Evolutionary conservation across 1,284 basidiomycete species (phyloP).

Genomic region (Meira miltonrushii): DNA sequence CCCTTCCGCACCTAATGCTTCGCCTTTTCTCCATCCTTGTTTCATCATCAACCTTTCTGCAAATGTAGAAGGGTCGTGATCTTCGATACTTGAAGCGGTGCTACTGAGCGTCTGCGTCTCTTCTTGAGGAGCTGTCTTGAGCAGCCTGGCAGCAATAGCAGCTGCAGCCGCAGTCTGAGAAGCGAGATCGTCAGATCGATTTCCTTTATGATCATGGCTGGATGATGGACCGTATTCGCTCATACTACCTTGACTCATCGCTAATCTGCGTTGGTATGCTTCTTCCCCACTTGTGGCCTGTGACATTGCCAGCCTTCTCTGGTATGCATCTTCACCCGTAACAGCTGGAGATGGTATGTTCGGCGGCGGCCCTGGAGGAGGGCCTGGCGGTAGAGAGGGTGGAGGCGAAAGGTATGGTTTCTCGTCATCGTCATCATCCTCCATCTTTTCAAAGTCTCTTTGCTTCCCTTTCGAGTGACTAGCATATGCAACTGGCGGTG

Average conservation of each 20-base stretch:
- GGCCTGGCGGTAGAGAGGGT: slow-evolving; percentile 1
- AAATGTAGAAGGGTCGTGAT: slow-evolving; percentile 20
- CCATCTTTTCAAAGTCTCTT: neutral
- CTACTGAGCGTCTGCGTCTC: neutral
- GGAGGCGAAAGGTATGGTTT: slow-evolving; percentile 18
- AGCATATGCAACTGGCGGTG: slow-evolving; percentile 1
- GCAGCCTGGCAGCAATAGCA: slow-evolving; percentile 35
- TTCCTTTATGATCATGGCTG: no score
- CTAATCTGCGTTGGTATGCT: slow-evolving; percentile 14
- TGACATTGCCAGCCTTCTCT: slow-evolving; percentile 19
- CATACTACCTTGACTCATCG: slow-evolving; percentile 8
- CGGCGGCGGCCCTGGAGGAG: slow-evolving; percentile 1
- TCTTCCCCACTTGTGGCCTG: slow-evolving; percentile 16
- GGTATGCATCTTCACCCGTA: slow-evolving; percentile 29
- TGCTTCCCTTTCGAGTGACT: neutral
- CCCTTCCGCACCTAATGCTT: slow-evolving; percentile 40
- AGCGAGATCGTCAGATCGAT: slow-evolving; percentile 13
- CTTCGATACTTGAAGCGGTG: neutral
- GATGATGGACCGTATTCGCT: no score
- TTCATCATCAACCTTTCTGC: slow-evolving; percentile 35
- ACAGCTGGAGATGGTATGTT: neutral
- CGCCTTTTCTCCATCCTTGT: slow-evolving; percentile 37
- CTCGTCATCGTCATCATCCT: slow-evolving; percentile 14
- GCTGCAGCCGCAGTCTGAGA: slow-evolving; percentile 26
- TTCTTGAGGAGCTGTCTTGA: slow-evolving; percentile 5